phyloP scores from a whole-genome alignment of 108 stramenopile genomes.

The Fragilaria crotonensis region DNA sequence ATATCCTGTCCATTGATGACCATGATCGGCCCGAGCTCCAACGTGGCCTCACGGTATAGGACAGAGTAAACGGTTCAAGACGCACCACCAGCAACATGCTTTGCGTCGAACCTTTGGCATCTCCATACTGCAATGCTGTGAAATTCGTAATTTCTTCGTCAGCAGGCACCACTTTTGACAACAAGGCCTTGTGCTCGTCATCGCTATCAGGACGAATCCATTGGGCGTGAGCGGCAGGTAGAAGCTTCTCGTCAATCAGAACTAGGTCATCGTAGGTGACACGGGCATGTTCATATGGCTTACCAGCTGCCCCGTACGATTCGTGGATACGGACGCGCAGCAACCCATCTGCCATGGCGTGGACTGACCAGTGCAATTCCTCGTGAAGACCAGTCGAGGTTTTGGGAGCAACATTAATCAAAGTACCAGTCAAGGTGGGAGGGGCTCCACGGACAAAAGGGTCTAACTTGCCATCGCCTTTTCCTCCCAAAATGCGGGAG shows the following conservation, averaged over 20 bases:
- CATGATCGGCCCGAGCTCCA: constrained; percentile 47
- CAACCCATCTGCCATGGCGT: constrained; percentile 68
- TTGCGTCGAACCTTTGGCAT: constrained; percentile 12
- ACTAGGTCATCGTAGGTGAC: constrained; percentile 85
- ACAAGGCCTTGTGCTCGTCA: constrained; percentile 4
- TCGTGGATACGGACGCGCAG: constrained; percentile 76
- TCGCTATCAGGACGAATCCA: constrained; percentile 31
- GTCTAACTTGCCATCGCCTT: constrained; percentile 19
- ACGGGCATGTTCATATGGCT: constrained; percentile 36
- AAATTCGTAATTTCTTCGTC: constrained; percentile 20
- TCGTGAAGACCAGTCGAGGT: constrained; percentile 35
- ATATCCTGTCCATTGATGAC: constrained; percentile 48
- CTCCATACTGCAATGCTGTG: constrained; percentile 49
- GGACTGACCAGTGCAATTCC: constrained; percentile 51
- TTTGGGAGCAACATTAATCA: constrained; percentile 45
- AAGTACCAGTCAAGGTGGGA: constrained; percentile 61
- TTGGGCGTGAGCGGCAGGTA: constrained; percentile 34
- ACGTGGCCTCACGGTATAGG: constrained; percentile 48
- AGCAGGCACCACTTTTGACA: background rate
- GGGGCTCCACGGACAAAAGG: constrained; percentile 51
- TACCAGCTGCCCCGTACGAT: constrained; percentile 28
- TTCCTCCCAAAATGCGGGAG: constrained; percentile 33
- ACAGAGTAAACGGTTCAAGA: constrained; percentile 61
- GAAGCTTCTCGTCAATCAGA: constrained; percentile 56
- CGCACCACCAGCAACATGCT: constrained; percentile 54